Base-by-base conservation (phyloP, 208 protist species). In the Leishmania tropica region DNA sequence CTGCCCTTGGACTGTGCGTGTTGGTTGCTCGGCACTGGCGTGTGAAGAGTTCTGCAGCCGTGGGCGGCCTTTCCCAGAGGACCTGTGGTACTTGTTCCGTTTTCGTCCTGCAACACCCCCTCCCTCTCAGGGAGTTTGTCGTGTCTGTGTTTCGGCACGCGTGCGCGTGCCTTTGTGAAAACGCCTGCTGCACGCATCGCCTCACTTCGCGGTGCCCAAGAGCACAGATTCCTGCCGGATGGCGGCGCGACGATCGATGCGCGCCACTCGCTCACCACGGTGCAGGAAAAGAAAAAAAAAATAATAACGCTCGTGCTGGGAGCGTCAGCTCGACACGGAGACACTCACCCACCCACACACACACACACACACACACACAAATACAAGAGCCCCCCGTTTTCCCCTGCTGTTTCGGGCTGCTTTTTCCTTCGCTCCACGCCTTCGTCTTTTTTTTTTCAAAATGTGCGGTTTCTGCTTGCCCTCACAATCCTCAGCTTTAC, bases 1-100 rank as follows among this genome's bases (percentile, higher is more conserved):
- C 62, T 86, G 11, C 83, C 83, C 3, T 70, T 76, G 19, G 42
- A 75, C 53, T 83, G 78, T 19, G 4, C 70, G 17, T 56, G 45
- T 19, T 56, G 70, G 21, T 5, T 82, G 7, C n/a, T 80, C 15
- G 64, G 42, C 13, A n/a, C 19, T 56, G 76, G 42, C 28, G 24
- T 17, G 24, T 70, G 64, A 65, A 1, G 75, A 37, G 71, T 37
- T 62, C 28, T 6, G 54, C 70, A 51, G 40, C 40, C 45, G 70
- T 28, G 28, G 6, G 42, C 11, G 19, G 28, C 31, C 31, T 31
- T 35, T 53, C 17, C 70, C 28, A 11, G 70, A 7, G 70, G 67
- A 72, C 40, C 7, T 74, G 45, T n/a, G 45, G 0, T 51, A 62
- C 35, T 62, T 3, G 37, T 45, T 76, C 21, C 24, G 4, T 47